These are phyloP conservation scores for Colletotrichum lini DNA, from an alignment of 2,329 filamentous ascomycete genomes.

Conservation along the genomic window DNA sequence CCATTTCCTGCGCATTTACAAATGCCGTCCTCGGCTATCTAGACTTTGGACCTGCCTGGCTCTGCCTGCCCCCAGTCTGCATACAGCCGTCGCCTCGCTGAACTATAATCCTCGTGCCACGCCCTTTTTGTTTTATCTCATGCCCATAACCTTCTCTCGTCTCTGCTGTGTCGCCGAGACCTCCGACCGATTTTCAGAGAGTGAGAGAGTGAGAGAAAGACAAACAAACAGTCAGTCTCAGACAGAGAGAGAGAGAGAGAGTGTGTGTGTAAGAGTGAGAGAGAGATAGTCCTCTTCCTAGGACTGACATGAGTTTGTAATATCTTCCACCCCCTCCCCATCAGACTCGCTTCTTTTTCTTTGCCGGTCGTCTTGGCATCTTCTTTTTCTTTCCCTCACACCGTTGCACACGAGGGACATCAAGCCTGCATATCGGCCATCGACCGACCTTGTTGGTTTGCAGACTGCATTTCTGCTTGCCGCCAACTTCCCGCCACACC, in stretches of 20 bases:
- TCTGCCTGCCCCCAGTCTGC: background rate
- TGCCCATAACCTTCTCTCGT: conserved; percentile 12
- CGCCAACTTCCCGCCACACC: background rate
- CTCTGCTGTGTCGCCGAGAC: background rate
- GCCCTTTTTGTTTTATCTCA: background rate
- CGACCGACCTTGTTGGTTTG: background rate
- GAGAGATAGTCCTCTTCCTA: background rate
- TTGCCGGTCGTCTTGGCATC: conserved; percentile 1
- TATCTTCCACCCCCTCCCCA: background rate
- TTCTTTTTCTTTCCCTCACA: background rate
- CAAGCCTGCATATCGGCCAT: background rate
- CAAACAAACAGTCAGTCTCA: too few relatives aligned
- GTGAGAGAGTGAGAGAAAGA: too few relatives aligned
- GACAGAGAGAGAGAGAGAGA: too few relatives aligned
- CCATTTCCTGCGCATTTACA: background rate
- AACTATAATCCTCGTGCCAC: conserved; percentile 3
- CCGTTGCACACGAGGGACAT: background rate
- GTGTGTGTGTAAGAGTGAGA: background rate
- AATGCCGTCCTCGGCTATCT: background rate
- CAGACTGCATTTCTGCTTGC: background rate
- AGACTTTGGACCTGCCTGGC: background rate
- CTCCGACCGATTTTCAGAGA: background rate
- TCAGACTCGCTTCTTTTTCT: background rate
- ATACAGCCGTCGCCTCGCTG: background rate
- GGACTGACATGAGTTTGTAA: conserved; percentile 18